A percentile compares a stretch with the other conserved stretches of the same genome.
Evolutionary conservation across 352 stramenopile genomes (phyloP).

Genomic region (Globisporangium middletonii): DNA sequence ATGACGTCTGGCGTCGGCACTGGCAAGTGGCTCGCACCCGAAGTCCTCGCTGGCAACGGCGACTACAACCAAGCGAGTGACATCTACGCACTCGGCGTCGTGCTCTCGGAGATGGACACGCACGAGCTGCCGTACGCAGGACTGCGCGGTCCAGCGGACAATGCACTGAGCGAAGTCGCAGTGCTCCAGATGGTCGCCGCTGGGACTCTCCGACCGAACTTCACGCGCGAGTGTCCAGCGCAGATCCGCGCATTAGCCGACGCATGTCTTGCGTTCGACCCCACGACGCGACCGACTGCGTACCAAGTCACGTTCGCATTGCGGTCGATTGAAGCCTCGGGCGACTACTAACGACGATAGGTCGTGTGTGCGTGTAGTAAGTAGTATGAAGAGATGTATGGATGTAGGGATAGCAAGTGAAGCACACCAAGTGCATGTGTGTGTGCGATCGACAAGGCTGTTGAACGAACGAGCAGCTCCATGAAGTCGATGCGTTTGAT

Average conservation of each 20-base stretch:
- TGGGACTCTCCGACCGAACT: conserved; percentile 24
- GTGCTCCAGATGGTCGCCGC: conserved; percentile 36
- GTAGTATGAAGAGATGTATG: too few species aligned
- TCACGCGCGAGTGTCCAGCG: conserved; percentile 19
- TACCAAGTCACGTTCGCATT: conserved; percentile 27
- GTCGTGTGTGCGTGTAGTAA: conserved; percentile 2
- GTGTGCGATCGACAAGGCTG: not conserved
- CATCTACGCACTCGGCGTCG: conserved; percentile 27
- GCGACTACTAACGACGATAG: conserved; percentile 9
- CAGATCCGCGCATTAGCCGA: conserved; percentile 25
- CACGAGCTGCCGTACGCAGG: conserved; percentile 34
- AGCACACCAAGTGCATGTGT: not conserved
- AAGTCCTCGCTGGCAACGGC: conserved; percentile 24
- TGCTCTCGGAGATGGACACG: conserved; percentile 38
- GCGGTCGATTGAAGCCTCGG: conserved; percentile 22
- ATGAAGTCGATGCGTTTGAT: not conserved
- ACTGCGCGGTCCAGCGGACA: conserved; percentile 16
- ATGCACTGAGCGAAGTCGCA: conserved; percentile 27
- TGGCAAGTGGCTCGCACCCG: conserved; percentile 22
- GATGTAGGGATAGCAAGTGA: not conserved
- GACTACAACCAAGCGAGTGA: conserved; percentile 27
- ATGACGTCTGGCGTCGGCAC: conserved; percentile 27
- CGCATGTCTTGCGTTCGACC: conserved; percentile 25
- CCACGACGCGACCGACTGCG: conserved; percentile 21
- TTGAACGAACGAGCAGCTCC: not conserved